These are phyloP conservation scores for Elymus sibiricus DNA, from an alignment of 176 grass and related monocot species.

Conservation along the genomic window DNA sequence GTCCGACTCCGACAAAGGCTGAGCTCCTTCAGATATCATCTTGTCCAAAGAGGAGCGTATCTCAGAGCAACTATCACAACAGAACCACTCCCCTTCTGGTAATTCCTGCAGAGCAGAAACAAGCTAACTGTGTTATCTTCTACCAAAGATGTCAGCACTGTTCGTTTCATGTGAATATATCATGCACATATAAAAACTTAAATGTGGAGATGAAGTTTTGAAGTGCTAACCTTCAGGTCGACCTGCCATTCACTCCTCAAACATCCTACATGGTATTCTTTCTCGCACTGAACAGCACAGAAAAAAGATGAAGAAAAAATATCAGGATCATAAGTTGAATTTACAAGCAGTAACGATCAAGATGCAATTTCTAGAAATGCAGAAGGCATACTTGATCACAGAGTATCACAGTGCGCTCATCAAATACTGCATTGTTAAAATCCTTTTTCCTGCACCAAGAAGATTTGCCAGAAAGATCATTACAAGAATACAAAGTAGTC, in stretches of 20 bases:
- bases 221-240: conserved; percentile 56
- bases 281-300: conserved; percentile 72
- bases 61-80: conserved; percentile 52
- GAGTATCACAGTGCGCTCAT: conserved; percentile 95
- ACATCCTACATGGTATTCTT: conserved; percentile 95
- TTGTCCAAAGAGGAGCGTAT: conserved; percentile 61
- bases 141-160: neutral
- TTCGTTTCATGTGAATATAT: neutral
- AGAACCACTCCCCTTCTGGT: conserved; percentile 92
- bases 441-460: conserved; percentile 76
- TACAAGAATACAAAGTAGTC: neutral
- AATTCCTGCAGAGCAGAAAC: conserved; percentile 61
- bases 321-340: neutral
- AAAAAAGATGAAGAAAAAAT: neutral
- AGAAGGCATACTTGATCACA: conserved; percentile 82
- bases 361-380: neutral
- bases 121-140: neutral
- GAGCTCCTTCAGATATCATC: conserved; percentile 50
- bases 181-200: conserved; percentile 1
- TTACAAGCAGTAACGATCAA: conserved; percentile 20
- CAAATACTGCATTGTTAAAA: conserved; percentile 85
- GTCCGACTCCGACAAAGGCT: conserved; percentile 40
- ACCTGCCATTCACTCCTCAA: conserved; percentile 55
- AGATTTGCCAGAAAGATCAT: conserved; percentile 14
- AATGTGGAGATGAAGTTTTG: neutral